Base-by-base conservation (phyloP, 805 yeast species). In the Starmerella etchellsii region DNA sequence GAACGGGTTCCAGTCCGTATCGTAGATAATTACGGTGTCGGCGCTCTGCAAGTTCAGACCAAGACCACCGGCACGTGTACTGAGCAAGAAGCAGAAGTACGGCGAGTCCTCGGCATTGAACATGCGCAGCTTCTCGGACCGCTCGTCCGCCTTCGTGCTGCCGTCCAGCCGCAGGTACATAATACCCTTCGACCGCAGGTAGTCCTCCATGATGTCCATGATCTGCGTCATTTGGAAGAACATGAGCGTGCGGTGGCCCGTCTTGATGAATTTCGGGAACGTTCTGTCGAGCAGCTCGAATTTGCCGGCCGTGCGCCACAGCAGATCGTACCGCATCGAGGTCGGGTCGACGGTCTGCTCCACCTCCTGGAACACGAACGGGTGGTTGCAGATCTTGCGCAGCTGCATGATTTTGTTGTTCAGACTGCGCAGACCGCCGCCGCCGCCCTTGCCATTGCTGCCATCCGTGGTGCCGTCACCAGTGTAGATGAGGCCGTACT, bases 1-100 rank as follows among this genome's bases (percentile, higher is more conserved):
- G 68, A 88, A 97, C 3, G 98, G 98, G 62, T 88, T 88, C 98
- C 98, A 88, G 65, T 88, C 98, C 2, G 96, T 84, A 59, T 88
- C 98, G 60, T 85, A 88, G 47, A 88, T 91, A 51, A 88, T 83
- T 37, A 88, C 98, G 1, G 97, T 88, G 61, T 88, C 98, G 2
- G 98, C 98, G 19, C 95, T 83, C 62, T 91, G 97, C 57, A 88
- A 68, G 60, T 88, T 88, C 52, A 88, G 73, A 52, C 98, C 98
- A 47, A 88, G 69, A 48, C 98, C 98, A 69, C 98, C 98, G 30
- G 98, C 98, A 66, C 98, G 80, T 0, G 98, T 88, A 6, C 94
- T 81, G 39, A 88, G 65, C 54, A 88, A 66, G 63, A 88, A 88
- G 52, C 91, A 78, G 59, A 85, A 84, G 55, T 81, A 83, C 8